Base-by-base conservation (phyloP, 2,329 filamentous ascomycete genomes). In the Dactylellina haptotyla region DNA sequence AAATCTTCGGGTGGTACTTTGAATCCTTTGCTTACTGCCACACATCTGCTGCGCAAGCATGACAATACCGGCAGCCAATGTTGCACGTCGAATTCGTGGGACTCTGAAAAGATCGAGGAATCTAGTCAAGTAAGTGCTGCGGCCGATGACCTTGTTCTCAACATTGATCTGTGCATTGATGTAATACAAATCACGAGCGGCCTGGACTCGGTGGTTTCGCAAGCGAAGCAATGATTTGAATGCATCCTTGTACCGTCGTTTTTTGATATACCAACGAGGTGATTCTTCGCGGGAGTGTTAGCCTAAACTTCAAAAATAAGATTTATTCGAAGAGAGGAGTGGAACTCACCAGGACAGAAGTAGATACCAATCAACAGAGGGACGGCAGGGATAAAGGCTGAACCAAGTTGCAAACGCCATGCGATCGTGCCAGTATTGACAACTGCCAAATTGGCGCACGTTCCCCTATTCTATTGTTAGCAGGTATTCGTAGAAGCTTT, bases 61-160 rank as follows among this genome's bases (percentile, higher is more conserved):
- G 76, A 94, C 90, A 0, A 88, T 87, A 75, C 88, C 90, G 0
- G 91, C 90, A 4, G 91, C 92, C 28, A 90, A 84, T 2, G 88
- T 93, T 1, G 92, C 92, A 41, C 89, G 85, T 12, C 89, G 86
- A 9, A 90, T 83, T 50, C 90, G 86, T 1, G 89, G 88, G 65
- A 92, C 85, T 9, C 87, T 90, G 78, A 92, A 90, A 0, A 89
- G 82, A 78, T 91, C 86, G 37, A 84, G 77, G 75, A 91, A 88
- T 14, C 89, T 86, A 20, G 83, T 85, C 54, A 87, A 32, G 77
- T 90, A 89, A 80, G 84, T 88, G 77, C 82, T 85, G 4, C 84
- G 77, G 25, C 56, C 61, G 4, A 80, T 76, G 65, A 82, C 79
- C 59, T 77, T 79, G 63, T 78, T 76, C 76, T 87, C 84, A 28